Evolutionary conservation across 2,329 filamentous ascomycete species (phyloP).

Genomic region (Penicillium sp.): DNA sequence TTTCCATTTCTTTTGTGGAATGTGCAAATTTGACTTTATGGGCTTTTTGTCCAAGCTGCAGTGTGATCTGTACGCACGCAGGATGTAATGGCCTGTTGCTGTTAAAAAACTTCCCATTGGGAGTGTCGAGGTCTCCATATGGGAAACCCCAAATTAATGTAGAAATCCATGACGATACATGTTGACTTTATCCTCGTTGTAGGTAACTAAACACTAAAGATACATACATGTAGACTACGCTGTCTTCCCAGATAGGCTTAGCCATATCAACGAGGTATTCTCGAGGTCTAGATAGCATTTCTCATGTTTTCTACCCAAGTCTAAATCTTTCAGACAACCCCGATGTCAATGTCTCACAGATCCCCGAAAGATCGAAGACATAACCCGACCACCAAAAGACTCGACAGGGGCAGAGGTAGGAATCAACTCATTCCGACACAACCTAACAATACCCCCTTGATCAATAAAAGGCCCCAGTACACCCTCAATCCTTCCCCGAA

Average conservation of each 20-base stretch:
- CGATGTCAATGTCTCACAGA: conserved; percentile 33
- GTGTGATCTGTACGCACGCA: not conserved
- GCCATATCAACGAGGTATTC: not conserved
- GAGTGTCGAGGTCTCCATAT: not conserved
- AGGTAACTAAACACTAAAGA: not conserved
- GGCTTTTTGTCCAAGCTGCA: not conserved
- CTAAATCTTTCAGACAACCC: conserved; percentile 13
- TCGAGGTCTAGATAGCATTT: too few relatives aligned
- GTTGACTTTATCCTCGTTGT: not conserved
- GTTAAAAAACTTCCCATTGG: not conserved
- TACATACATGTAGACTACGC: not conserved
- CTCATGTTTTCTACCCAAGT: not conserved
- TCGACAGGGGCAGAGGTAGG: conserved; percentile 2
- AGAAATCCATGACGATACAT: not conserved
- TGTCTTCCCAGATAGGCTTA: not conserved
- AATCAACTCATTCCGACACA: conserved; percentile 11
- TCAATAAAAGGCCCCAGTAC: conserved; percentile 12
- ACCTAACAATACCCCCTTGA: conserved; percentile 12
- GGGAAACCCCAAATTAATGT: not conserved
- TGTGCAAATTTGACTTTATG: not conserved
- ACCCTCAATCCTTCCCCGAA: conserved; percentile 3
- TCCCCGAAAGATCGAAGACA: conserved; percentile 29
- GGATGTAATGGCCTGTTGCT: not conserved
- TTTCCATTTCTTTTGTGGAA: not conserved
- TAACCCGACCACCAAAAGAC: conserved; percentile 24